phyloP scores from a whole-genome alignment of 306 rosid species.

The Dalbergia cochinchinensis region DNA sequence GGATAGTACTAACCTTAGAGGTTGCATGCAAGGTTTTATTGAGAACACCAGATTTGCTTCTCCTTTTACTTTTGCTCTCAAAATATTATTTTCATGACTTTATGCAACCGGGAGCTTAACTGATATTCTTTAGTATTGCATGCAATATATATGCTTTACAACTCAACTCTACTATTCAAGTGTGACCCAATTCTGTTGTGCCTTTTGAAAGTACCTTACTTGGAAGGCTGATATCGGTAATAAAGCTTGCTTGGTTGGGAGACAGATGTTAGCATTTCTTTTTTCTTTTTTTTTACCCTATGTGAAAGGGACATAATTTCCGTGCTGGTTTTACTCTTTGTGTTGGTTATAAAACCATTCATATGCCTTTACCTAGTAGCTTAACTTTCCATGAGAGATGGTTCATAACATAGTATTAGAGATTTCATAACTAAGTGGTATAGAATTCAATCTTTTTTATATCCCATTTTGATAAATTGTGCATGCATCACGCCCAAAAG shows the following conservation, averaged over 20 bases:
- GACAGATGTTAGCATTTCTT: slow-evolving; percentile 1
- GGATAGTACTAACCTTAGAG: background rate
- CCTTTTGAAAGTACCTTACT: slow-evolving; percentile 1
- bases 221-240: background rate
- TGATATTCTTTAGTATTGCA: slow-evolving; percentile 17
- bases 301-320: background rate
- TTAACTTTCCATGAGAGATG: too few species aligned
- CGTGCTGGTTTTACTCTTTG: slow-evolving; percentile 11
- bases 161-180: background rate
- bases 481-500: too few species aligned
- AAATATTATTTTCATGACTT: background rate
- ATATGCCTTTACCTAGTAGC: too few species aligned
- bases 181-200: slow-evolving; percentile 23
- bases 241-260: slow-evolving; percentile 34
- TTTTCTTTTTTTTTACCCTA: background rate
- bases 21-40: background rate
- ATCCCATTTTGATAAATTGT: too few species aligned
- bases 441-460: too few species aligned
- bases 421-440: too few species aligned
- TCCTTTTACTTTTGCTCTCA: slow-evolving; percentile 12
- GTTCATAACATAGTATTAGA: too few species aligned
- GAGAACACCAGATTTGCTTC: background rate
- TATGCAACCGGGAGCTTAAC: background rate
- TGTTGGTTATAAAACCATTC: too few species aligned
- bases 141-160: background rate